Base-by-base conservation (phyloP, 805 yeast genomes). In the Limtongia smithiae region DNA sequence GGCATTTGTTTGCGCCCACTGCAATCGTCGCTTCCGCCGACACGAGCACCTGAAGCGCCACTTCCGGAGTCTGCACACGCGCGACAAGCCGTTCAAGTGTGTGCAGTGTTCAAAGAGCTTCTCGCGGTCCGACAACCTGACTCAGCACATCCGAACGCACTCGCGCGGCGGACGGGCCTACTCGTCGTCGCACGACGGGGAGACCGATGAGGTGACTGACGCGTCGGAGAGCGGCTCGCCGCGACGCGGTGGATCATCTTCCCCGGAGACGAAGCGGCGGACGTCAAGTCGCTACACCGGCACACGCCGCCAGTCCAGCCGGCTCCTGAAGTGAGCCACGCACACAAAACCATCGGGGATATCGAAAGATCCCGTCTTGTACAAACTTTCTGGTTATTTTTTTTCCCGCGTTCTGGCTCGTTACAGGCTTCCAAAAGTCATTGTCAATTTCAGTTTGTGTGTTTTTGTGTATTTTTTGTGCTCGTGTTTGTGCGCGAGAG, bases 61-160 rank as follows among this genome's bases (percentile, higher is more conserved):
- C 66, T 69, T 74, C 64, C 74, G 89, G 57, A 73, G 89, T 1
- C 51, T 53, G 3, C 97, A 89, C 65, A 79, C 88, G 3, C 78
- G 80, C 55, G 91, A 85, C 55, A 75, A 53, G 41, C 57, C 69
- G 4, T 65, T 60, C 51, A 59, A 55, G 39, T 65, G 69, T 50
- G 55, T 47, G n/a, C 54, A 55, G 21, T 65, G 69, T 40, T 62
- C 63, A 34, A 65, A 65, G 58, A 43, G 51, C 48, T 65, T 65
- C 45, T 65, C 69, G 21, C 59, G 69, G 22, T 62, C 66, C 15
- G 69, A 65, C 49, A 65, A 65, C 50, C 58, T 65, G 31, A 47
- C 69, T 14, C 69, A 65, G 60, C 69, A 66, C 46, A 58, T 54
- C 33, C 55, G 68, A 18, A 62, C 62, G 18, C 67, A 65, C 40